Percentiles rank a stretch among this genome's conserved stretches.
Conservation (phyloP, 73 alveolate species). For the Symbiodinium natans region DNA sequence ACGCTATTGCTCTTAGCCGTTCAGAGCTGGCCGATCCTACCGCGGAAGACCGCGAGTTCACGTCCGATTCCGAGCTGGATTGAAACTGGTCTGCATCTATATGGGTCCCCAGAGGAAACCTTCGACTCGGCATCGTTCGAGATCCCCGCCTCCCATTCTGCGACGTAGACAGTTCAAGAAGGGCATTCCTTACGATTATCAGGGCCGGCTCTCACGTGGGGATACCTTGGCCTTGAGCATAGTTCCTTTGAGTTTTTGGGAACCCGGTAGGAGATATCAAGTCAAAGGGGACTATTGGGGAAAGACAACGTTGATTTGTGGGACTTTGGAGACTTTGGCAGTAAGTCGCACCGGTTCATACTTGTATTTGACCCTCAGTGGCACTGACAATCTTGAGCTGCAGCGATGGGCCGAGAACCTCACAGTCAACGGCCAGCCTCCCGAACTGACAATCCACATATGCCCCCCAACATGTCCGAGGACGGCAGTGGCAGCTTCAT, state of each 20-base stretch:
- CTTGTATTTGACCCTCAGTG: neutral
- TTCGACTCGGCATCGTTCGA: neutral
- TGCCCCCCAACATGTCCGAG: neutral
- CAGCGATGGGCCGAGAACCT: neutral
- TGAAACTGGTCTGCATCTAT: no score
- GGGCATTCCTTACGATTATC: no score
- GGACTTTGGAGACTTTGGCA: neutral
- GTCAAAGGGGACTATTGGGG: neutral
- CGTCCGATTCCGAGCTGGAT: neutral
- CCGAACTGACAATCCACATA: neutral
- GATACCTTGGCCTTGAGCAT: no score
- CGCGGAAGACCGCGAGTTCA: neutral
- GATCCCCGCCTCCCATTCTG: no score
- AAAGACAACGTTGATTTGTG: neutral
- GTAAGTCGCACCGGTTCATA: neutral
- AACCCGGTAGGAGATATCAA: neutral
- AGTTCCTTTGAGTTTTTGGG: neutral
- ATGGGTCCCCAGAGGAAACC: no score
- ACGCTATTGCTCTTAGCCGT: neutral
- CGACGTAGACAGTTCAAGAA: no score
- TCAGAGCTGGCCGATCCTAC: neutral
- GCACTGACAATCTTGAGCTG: neutral
- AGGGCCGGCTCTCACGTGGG: no score
- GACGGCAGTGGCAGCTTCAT: neutral
- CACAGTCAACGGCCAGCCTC: neutral